phyloP scores from a whole-genome alignment of 805 yeast species.

The Ogataea thermomethanolica region DNA sequence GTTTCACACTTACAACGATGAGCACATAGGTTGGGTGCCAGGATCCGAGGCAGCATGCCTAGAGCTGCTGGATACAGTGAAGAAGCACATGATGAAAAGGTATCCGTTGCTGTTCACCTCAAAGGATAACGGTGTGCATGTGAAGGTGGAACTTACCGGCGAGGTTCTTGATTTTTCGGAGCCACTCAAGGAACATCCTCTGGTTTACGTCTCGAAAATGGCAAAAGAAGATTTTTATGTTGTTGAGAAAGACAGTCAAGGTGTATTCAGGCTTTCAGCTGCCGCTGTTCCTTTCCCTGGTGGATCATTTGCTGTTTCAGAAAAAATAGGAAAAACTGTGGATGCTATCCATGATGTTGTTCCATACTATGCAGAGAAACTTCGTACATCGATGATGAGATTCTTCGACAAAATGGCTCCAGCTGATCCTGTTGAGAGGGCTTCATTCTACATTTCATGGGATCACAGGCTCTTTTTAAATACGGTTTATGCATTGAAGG shows the following conservation, averaged over 20 bases:
- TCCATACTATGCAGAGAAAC: slow-evolving; percentile 64
- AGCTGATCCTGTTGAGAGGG: slow-evolving; percentile 64
- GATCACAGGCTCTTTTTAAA: slow-evolving; percentile 59
- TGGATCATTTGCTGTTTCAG: slow-evolving; percentile 61
- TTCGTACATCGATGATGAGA: slow-evolving; percentile 67
- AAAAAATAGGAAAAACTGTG: slow-evolving; percentile 57
- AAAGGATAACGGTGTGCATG: slow-evolving; percentile 46
- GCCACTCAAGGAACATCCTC: slow-evolving; percentile 63
- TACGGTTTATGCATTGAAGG: slow-evolving; percentile 49
- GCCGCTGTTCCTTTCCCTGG: slow-evolving; percentile 82
- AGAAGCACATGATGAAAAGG: slow-evolving; percentile 55
- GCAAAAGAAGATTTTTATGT: slow-evolving; percentile 76
- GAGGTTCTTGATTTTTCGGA: slow-evolving; percentile 57
- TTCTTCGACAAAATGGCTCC: slow-evolving; percentile 65
- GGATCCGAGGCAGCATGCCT: slow-evolving; percentile 57
- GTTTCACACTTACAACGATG: slow-evolving; percentile 53
- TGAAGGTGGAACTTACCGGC: slow-evolving; percentile 58
- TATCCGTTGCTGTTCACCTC: slow-evolving; percentile 61
- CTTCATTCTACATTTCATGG: slow-evolving; percentile 74
- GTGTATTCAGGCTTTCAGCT: slow-evolving; percentile 59
- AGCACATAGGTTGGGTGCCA: slow-evolving; percentile 64
- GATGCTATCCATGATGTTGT: slow-evolving; percentile 66
- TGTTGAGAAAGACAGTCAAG: slow-evolving; percentile 52
- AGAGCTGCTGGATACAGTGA: slow-evolving; percentile 63
- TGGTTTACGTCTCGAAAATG: slow-evolving; percentile 58